Conservation (phyloP, 2,329 filamentous ascomycete species). For the Aspergillus hortae region DNA sequence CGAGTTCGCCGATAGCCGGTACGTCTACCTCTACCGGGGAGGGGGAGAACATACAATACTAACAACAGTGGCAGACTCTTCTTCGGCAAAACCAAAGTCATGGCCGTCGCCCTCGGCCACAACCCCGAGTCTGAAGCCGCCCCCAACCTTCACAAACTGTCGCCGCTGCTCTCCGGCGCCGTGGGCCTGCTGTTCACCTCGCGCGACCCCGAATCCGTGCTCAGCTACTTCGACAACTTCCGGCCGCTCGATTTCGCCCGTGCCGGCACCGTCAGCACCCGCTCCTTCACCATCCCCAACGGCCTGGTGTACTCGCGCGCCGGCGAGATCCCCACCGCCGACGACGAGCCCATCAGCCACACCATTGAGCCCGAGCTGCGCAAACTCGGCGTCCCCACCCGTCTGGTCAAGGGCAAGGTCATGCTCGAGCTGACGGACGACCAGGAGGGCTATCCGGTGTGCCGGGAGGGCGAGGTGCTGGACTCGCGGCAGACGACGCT, state of each 20-base stretch:
- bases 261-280: constrained; percentile 71
- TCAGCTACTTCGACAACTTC: constrained; percentile 69
- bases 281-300: constrained; percentile 74
- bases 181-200: constrained; percentile 91
- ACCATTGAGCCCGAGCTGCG: constrained; percentile 86
- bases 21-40: constrained; percentile 29
- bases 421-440: constrained; percentile 57
- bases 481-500: constrained; percentile 91
- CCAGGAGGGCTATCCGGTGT: constrained; percentile 66
- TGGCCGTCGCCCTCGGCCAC: constrained; percentile 87
- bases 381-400: constrained; percentile 83
- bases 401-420: constrained; percentile 83
- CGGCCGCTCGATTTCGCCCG: constrained; percentile 84
- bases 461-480: constrained; percentile 76
- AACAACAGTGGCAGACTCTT: constrained; percentile 63
- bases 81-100: constrained; percentile 99
- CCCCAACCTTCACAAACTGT: constrained; percentile 69
- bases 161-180: constrained; percentile 69
- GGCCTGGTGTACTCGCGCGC: constrained; percentile 76
- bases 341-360: constrained; percentile 85
- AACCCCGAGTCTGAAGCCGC: constrained; percentile 75
- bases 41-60: background rate
- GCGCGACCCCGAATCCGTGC: constrained; percentile 64
- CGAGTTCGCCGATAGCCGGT: constrained; percentile 82
- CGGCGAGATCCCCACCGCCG: constrained; percentile 72